Evolutionary conservation across 2,329 filamentous ascomycete species (phyloP).

Genomic region (Ceratocystis variospora): DNA sequence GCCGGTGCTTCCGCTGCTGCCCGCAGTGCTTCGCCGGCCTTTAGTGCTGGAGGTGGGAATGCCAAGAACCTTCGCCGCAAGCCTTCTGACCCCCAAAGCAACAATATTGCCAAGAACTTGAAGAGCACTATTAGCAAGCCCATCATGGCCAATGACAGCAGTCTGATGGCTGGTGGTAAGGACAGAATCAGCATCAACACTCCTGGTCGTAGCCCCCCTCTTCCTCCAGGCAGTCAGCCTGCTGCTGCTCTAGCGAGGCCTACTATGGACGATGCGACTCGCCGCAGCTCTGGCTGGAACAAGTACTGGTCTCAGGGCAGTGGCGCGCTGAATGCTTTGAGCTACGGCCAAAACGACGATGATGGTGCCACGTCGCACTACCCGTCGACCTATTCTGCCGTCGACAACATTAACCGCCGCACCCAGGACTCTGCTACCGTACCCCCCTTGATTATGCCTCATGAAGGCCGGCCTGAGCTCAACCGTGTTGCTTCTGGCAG

Average conservation of each 20-base stretch:
- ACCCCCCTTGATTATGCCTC: conserved; percentile 49
- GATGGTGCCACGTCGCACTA: conserved; percentile 32
- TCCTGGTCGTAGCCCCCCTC: conserved; percentile 15
- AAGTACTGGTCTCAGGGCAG: conserved; percentile 64
- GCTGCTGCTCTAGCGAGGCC: conserved; percentile 10
- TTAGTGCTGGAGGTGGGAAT: background rate
- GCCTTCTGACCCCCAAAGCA: conserved; percentile 33
- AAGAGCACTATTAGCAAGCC: conserved; percentile 51
- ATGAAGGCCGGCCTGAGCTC: conserved; percentile 45
- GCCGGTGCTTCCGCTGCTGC: background rate
- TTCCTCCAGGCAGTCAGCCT: conserved; percentile 10
- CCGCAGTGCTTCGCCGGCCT: background rate
- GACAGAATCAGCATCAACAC: conserved; percentile 17
- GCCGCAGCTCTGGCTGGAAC: conserved; percentile 62
- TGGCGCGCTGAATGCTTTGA: conserved; percentile 48
- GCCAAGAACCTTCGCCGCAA: conserved; percentile 32
- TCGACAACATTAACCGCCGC: conserved; percentile 31
- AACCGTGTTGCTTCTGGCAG: conserved; percentile 55
- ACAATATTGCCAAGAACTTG: conserved; percentile 48
- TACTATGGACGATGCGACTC: conserved; percentile 29
- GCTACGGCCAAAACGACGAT: conserved; percentile 41
- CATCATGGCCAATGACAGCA: conserved; percentile 31
- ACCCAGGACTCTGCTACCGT: conserved; percentile 57
- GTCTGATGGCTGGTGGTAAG: background rate
- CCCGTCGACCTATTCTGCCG: conserved; percentile 42